Base-by-base conservation (phyloP, 2,329 filamentous ascomycete genomes). In the Arthrobotrys entomopaga region DNA sequence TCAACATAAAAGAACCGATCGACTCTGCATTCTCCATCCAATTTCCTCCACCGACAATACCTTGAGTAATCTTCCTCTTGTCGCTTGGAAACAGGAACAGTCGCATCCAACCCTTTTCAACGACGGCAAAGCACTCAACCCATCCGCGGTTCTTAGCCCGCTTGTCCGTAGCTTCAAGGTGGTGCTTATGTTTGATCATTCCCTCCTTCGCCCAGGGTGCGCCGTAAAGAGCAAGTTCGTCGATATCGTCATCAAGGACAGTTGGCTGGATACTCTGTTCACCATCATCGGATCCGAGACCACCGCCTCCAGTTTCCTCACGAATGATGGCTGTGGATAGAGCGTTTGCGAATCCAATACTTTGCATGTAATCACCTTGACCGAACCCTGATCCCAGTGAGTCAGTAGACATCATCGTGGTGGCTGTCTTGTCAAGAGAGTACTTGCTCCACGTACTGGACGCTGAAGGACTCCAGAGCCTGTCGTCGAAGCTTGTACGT, bases 121-220 rank as follows among this genome's bases (percentile, higher is more conserved):
- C 90, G 22, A 99, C 95, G 40, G 93, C 94, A 83, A 99, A 99
- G 65, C 93, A 93, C 79, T 98, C 93, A 70, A 86, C 89, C 95
- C 95, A 99, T 78, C 93, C 94, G 43, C 95, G 87, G 79, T 98
- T 94, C 82, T 94, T 97, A 75, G 93, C 91, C 81, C 92, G 91
- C 83, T 95, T 97, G 77, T 96, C 93, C 40, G 92, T 86, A 3
- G 91, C 89, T 80, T 98, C 94, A 2, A 98, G 86, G 79, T 98
- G 94, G 81, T 97, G 94, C 82, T 98, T 98, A 83, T 99, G 94
- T 78, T 94, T 94, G 19, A 98, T 85, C 78, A 96, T 92, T 76
- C 95, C 95, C 82, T 99, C 95, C 82, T 99, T 99, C 26, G 96
- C 90, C 95, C 95, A 99, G 0, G 95, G 95, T n/a, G 95, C 92